phyloP scores from a whole-genome alignment of 495 filamentous ascomycete species.

The Penicillium manginii region DNA sequence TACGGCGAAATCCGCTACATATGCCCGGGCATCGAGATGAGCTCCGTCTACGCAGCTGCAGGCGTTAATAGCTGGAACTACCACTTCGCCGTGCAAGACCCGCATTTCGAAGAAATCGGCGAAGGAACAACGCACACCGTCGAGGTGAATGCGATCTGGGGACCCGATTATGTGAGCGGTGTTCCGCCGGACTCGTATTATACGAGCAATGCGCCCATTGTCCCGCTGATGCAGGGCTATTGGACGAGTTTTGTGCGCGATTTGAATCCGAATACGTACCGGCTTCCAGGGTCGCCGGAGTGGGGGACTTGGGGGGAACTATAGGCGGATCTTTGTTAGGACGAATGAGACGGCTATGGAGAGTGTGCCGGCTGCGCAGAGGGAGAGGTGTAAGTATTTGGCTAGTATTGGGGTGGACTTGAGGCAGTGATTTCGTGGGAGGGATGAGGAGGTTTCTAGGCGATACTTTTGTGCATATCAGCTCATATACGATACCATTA shows the following conservation, averaged over 20 bases:
- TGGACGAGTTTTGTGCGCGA: slow-evolving; percentile 70
- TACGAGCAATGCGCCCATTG: slow-evolving; percentile 52
- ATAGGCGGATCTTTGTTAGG: slow-evolving; percentile 55
- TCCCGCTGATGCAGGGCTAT: slow-evolving; percentile 65
- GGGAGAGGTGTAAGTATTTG: slow-evolving; percentile 57
- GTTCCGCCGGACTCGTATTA: slow-evolving; percentile 57
- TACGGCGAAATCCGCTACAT: slow-evolving; percentile 79
- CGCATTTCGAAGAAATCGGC: slow-evolving; percentile 48
- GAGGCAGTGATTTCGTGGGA: slow-evolving; percentile 42
- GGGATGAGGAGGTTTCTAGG: background rate
- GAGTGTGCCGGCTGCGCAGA: slow-evolving; percentile 48
- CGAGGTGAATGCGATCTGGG: slow-evolving; percentile 66
- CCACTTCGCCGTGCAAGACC: slow-evolving; percentile 66
- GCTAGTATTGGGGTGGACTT: slow-evolving; percentile 53
- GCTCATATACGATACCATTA: no score
- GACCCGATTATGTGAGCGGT: slow-evolving; percentile 45
- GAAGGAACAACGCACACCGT: slow-evolving; percentile 65
- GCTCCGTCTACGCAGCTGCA: slow-evolving; percentile 41
- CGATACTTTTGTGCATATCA: background rate
- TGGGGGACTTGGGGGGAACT: slow-evolving; percentile 52
- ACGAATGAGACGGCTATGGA: slow-evolving; percentile 65
- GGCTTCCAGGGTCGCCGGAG: slow-evolving; percentile 42
- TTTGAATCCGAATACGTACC: slow-evolving; percentile 64
- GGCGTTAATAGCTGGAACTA: slow-evolving; percentile 61
- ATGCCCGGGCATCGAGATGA: slow-evolving; percentile 66